Base-by-base conservation (phyloP, 1,284 basidiomycete species). In the Cryptococcus jaspeensis region DNA sequence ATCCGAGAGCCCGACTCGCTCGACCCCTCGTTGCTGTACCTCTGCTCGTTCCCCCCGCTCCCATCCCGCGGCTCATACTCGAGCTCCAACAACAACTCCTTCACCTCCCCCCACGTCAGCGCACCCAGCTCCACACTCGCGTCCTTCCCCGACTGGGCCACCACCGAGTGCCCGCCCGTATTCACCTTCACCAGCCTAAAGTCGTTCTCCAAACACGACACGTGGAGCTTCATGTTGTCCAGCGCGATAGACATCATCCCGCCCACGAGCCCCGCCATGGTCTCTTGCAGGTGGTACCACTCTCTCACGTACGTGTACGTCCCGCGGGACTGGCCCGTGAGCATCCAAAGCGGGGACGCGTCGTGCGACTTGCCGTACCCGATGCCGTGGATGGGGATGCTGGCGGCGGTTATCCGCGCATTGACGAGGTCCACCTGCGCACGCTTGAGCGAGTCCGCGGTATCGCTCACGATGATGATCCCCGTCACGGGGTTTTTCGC, bases 391-490 rank as follows among this genome's bases (percentile, higher is more conserved):
- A 99, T 94, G 1, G 95, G 93, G 11, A 63, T 23, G 53, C 92
- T 93, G 28, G 91, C 94, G 3, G 94, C 94, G 71, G 99, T 95
- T 0, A 93, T 89, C 43, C 95, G 87, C 42, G 94, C 93, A 59
- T 96, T 87, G 32, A 97, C 92, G 18, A 99, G 84, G 70, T 98
- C 93, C 92, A 99, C 97, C 77, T 97, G 92, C n/a, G 91, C 90
- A n/a, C 92, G 86, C 49, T 90, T 85, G 12, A 93, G 91, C 61
- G 85, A 87, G 69, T 97, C 93, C 5, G 88, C 81, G 1, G 90
- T 87, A 71, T 99, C 95, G 74, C 90, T 92, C 64, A 98, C 86
- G 22, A 99, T 83, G 45, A 97, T 79, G 86, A 99, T 90, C 18
- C 92, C 92, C 0, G 90, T 88, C 15, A 94, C 78, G 0, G 92